Evolutionary conservation across 495 filamentous ascomycete species (phyloP), one percentile per base, ranked within the genome.

Genomic region (Xeromyces bisporus): DNA sequence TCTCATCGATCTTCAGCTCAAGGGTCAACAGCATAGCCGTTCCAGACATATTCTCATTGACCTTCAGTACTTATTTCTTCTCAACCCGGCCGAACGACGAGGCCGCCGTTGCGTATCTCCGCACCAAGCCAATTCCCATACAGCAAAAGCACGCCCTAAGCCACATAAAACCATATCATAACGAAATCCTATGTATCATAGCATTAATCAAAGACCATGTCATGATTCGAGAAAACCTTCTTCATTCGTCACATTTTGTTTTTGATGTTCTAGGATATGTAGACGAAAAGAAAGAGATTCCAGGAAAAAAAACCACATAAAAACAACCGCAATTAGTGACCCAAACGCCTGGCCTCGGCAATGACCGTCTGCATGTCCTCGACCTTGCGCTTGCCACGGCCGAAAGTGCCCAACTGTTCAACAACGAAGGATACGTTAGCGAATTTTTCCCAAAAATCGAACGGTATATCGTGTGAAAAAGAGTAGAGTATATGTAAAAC

Each of bases 311-410:
- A n/a, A n/a, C n/a, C n/a, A n/a, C n/a, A n/a, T n/a, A n/a, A n/a
- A 53, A 42, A 48, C 41, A 51, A 43, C 33, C 34, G 37, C 41
- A 44, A 64, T 73, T 81, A 85, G 71, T 86, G 80, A 64, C 54
- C 75, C 33, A 47, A 64, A 49, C 89, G 71, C 53, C 89, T 81
- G 44, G 83, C 75, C 72, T 97, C 89, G 46, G 85, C 86, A 62
- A 96, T 96, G 57, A 96, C 80, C 48, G 80, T 74, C 65, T 82
- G 78, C 66, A 97, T 80, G 67, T 93, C 85, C 56, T 97, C 89
- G 41, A 94, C 89, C 84, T 96, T 96, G 52, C 71, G 71, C 87
- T 97, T 97, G 44, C 86, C 89, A 53, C 89, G 85, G 48, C 75
- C 75, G 64, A 93, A 96, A 47, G 89, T 94, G 50, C 89, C 89